Conservation (phyloP, 2,329 filamentous ascomycete genomes). For the Ophiobolus disseminans region DNA sequence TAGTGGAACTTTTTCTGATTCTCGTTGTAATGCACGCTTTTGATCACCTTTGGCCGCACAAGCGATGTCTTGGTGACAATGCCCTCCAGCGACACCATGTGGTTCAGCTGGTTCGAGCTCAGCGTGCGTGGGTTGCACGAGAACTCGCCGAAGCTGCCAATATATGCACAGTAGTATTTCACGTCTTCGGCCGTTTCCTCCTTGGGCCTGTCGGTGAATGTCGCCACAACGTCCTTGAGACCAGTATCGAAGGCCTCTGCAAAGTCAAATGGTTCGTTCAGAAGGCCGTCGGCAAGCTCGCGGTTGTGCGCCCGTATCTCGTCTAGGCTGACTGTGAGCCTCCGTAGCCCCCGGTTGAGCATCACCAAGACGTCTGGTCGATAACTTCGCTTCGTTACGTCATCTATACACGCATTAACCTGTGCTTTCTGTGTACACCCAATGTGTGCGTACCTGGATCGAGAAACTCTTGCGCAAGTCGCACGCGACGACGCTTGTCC, state of each 20-base stretch:
- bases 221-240: slow-evolving; percentile 85
- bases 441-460: slow-evolving; percentile 75
- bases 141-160: slow-evolving; percentile 93
- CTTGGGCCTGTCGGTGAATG: slow-evolving; percentile 75
- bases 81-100: slow-evolving; percentile 96
- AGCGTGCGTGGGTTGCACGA: slow-evolving; percentile 93
- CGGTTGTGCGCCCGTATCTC: slow-evolving; percentile 87
- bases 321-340: slow-evolving; percentile 72
- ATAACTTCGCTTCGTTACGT: slow-evolving; percentile 71
- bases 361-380: slow-evolving; percentile 84
- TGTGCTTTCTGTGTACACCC: background rate
- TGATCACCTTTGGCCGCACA: slow-evolving; percentile 95
- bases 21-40: slow-evolving; percentile 97
- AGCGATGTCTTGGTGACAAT: slow-evolving; percentile 97
- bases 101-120: slow-evolving; percentile 86
- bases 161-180: slow-evolving; percentile 93
- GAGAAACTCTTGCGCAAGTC: slow-evolving; percentile 88
- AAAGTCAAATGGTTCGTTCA: slow-evolving; percentile 88
- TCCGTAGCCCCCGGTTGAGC: slow-evolving; percentile 67
- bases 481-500: slow-evolving; percentile 81
- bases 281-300: slow-evolving; percentile 79
- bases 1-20: slow-evolving; percentile 84
- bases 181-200: slow-evolving; percentile 80
- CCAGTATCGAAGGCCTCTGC: slow-evolving; percentile 87
- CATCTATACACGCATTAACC: slow-evolving; percentile 54